phyloP scores from a whole-genome alignment of 306 rosid species.

The Fragaria ananassa region DNA sequence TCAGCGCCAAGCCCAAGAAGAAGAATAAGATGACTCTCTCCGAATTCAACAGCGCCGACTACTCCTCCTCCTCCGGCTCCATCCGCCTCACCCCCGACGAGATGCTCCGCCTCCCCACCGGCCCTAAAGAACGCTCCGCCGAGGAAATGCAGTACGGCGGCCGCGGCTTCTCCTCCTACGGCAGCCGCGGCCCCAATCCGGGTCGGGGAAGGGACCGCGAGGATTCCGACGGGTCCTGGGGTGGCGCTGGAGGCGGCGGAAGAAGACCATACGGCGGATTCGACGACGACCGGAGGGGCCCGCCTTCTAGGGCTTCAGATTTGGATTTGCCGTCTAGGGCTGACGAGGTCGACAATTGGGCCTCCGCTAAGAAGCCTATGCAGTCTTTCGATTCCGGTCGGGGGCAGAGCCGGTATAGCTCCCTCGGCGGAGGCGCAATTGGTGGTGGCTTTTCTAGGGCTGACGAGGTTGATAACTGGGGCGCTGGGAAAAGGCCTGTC shows the following conservation, averaged over 20 bases:
- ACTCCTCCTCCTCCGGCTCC: slow-evolving; percentile 15
- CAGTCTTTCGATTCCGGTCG: slow-evolving; percentile 67
- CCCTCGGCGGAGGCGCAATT: slow-evolving; percentile 40
- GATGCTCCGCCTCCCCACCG: slow-evolving; percentile 75
- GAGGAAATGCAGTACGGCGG: slow-evolving; percentile 70
- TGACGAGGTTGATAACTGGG: slow-evolving; percentile 86
- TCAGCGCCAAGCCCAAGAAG: slow-evolving; percentile 66
- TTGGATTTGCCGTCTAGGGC: slow-evolving; percentile 91
- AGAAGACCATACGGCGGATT: slow-evolving; percentile 82
- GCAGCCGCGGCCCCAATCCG: slow-evolving; percentile 20
- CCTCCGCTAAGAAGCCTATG: slow-evolving; percentile 51
- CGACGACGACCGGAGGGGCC: slow-evolving; percentile 74
- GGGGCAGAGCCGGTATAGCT: slow-evolving; percentile 29
- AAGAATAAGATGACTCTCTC: slow-evolving; percentile 48
- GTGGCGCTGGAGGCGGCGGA: slow-evolving; percentile 60
- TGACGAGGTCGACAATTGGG: slow-evolving; percentile 95
- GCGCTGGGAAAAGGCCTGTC: slow-evolving; percentile 49
- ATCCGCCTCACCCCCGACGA: slow-evolving; percentile 62
- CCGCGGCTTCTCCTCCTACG: slow-evolving; percentile 65
- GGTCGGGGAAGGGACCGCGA: slow-evolving; percentile 63
- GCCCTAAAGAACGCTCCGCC: slow-evolving; percentile 54
- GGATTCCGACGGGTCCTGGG: slow-evolving; percentile 76
- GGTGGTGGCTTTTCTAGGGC: slow-evolving; percentile 64
- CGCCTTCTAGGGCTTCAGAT: slow-evolving; percentile 82
- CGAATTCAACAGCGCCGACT: slow-evolving; percentile 21